Base-by-base conservation (phyloP, 169 alveolate species). In the Plasmodium ovale region DNA sequence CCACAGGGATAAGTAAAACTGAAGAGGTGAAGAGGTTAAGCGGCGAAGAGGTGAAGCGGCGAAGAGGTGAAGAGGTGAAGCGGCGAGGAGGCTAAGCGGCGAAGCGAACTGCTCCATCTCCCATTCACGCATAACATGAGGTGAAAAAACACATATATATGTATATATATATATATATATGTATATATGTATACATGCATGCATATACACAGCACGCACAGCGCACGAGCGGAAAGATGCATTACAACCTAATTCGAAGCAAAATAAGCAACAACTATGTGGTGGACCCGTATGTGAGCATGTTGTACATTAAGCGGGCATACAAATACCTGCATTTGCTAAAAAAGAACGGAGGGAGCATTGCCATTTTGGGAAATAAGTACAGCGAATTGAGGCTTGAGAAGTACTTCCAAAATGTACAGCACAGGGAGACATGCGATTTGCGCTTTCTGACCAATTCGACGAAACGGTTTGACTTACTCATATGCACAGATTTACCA, bases 401-500 rank as follows among this genome's bases (percentile, higher is more conserved):
- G 12, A 71, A 59, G 23, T 56, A 92, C 7, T 53, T 89, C 44
- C 49, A 73, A 6, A 85, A 71, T 14, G 21, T 70, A 6, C 64
- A 64, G 23, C 65, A 77, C 16, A 56, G 56, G 33, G 79, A 72
- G 23, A 33, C 21, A n/a, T 73, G 92, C 3, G 88, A 92, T 29
- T 87, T 93, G 7, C 93, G 88, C 23, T 37, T 47, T 3, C 44
- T 93, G 51, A 87, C 93, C 10, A 87, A 91, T 82, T 92, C 93
- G 14, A 68, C 96, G 21, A 87, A 65, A 49, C 74, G 42, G 58
- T 92, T 29, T 84, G 96, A 93, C 59, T 69, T 93, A 58, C 84
- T 93, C 0, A 74, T 93, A 21, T 93, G 96, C 49, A 91, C 93
- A 12, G 96, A 93, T 92, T 87, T 94, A 14, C 87, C 87, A 9